Conservation (phyloP, 2,329 filamentous ascomycete genomes). For the Didymella sp. region DNA sequence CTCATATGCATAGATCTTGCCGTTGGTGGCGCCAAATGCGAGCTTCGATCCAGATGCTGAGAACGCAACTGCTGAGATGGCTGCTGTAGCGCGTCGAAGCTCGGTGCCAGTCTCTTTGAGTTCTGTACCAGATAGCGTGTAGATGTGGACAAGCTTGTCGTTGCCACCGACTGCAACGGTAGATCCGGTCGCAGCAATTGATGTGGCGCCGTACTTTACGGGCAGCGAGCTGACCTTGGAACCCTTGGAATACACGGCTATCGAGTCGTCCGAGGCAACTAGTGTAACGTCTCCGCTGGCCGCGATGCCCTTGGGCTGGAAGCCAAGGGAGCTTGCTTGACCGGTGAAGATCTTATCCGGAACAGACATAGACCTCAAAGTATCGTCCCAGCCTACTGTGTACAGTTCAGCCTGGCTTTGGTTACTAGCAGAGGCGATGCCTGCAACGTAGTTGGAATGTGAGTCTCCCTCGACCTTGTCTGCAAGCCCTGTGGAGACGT, state of each 20-base stretch:
- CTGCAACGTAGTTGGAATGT: slow-evolving; percentile 85
- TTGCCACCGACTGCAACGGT: slow-evolving; percentile 79
- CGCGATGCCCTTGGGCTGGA: slow-evolving; percentile 79
- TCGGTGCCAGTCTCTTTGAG: slow-evolving; percentile 61
- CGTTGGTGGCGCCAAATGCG: slow-evolving; percentile 81
- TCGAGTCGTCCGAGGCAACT: slow-evolving; percentile 61
- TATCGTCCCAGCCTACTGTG: slow-evolving; percentile 94
- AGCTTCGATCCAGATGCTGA: slow-evolving; percentile 78
- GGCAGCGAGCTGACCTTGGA: slow-evolving; percentile 65
- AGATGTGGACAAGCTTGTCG: slow-evolving; percentile 77
- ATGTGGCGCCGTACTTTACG: slow-evolving; percentile 70
- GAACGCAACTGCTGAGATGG: slow-evolving; percentile 83
- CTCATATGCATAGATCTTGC: slow-evolving; percentile 85
- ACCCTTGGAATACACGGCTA: slow-evolving; percentile 67
- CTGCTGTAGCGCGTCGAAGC: slow-evolving; percentile 72
- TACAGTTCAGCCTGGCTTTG: slow-evolving; percentile 64
- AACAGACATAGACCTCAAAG: slow-evolving; percentile 78
- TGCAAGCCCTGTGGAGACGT: slow-evolving; percentile 72
- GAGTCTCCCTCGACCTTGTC: slow-evolving; percentile 77
- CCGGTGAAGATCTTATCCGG: slow-evolving; percentile 78
- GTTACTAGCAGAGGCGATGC: slow-evolving; percentile 64
- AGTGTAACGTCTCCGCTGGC: slow-evolving; percentile 62
- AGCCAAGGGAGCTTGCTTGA: slow-evolving; percentile 69
- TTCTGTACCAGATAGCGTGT: slow-evolving; percentile 66
- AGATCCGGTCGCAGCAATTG: slow-evolving; percentile 72